phyloP scores from a whole-genome alignment of 768 basidiomycete species.

The Lactarius hatsudake region DNA sequence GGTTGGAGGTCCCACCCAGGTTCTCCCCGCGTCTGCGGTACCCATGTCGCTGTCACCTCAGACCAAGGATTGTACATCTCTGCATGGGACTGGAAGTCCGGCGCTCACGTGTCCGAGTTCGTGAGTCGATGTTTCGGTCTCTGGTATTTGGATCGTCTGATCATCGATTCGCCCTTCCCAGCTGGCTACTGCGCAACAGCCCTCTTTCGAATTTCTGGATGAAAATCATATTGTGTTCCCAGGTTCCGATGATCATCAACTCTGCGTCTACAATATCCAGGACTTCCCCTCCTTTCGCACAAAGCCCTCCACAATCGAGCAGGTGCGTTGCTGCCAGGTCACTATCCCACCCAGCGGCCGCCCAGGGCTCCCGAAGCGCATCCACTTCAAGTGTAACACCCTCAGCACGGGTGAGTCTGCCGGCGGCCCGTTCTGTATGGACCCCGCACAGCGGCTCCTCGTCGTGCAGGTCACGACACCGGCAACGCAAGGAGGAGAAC shows the following conservation, averaged over 20 bases:
- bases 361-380: neutral
- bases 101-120: neutral
- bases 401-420: neutral
- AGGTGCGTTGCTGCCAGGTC: neutral
- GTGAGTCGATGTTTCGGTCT: neutral
- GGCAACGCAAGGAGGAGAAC: neutral
- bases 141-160: neutral
- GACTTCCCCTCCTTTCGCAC: neutral
- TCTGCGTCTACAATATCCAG: conserved; percentile 2
- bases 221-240: neutral
- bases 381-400: neutral
- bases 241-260: neutral
- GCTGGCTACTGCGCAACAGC: neutral
- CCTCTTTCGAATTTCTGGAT: neutral
- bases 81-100: neutral
- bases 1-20: neutral
- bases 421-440: neutral
- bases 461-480: neutral
- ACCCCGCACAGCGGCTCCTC: neutral
- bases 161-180: neutral
- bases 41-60: conserved; percentile 1
- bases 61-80: conserved; percentile 5
- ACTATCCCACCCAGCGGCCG: neutral
- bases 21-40: neutral
- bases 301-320: neutral